These are phyloP conservation scores for Russula earlei DNA, from an alignment of 768 basidiomycete species.

Conservation along the genomic window DNA sequence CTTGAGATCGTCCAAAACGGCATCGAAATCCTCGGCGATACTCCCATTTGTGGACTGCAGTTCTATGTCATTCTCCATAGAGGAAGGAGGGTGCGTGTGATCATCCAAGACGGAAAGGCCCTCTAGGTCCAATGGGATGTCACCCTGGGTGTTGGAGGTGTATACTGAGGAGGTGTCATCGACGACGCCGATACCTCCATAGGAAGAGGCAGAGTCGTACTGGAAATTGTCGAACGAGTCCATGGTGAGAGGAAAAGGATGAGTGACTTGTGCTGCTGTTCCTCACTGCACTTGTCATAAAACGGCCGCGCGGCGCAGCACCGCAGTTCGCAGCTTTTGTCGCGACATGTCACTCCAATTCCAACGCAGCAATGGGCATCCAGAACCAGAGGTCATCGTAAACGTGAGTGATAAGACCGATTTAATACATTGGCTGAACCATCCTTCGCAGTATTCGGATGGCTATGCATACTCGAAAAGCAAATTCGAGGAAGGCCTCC, in stretches of 20 bases:
- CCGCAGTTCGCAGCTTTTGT: neutral
- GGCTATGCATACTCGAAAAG: slow-evolving; percentile 59
- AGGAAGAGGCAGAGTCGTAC: slow-evolving; percentile 75
- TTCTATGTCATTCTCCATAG: slow-evolving; percentile 23
- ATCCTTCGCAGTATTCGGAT: slow-evolving; percentile 42
- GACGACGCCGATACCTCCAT: slow-evolving; percentile 60
- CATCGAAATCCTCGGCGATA: slow-evolving; percentile 84
- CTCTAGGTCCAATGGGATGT: slow-evolving; percentile 48
- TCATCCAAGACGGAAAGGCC: slow-evolving; percentile 60
- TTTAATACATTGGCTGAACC: neutral
- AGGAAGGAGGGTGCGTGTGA: slow-evolving; percentile 28
- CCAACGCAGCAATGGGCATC: slow-evolving; percentile 40
- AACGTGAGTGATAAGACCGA: slow-evolving; percentile 36
- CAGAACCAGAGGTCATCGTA: slow-evolving; percentile 57
- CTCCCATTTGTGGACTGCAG: slow-evolving; percentile 30
- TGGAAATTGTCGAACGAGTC: slow-evolving; percentile 82
- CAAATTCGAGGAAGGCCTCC: slow-evolving; percentile 57
- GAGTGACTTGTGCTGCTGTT: slow-evolving; percentile 1
- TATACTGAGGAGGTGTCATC: slow-evolving; percentile 79
- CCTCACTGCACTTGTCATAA: too few relatives aligned
- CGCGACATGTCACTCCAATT: slow-evolving; percentile 5
- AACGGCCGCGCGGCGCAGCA: neutral
- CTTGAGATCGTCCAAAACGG: slow-evolving; percentile 81
- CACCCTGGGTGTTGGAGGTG: slow-evolving; percentile 56
- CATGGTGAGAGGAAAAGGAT: slow-evolving; percentile 34